A percentile compares a stretch with the other conserved stretches of the same genome.
Conservation (phyloP, 2,329 filamentous ascomycete species). For the Nemania serpens region DNA sequence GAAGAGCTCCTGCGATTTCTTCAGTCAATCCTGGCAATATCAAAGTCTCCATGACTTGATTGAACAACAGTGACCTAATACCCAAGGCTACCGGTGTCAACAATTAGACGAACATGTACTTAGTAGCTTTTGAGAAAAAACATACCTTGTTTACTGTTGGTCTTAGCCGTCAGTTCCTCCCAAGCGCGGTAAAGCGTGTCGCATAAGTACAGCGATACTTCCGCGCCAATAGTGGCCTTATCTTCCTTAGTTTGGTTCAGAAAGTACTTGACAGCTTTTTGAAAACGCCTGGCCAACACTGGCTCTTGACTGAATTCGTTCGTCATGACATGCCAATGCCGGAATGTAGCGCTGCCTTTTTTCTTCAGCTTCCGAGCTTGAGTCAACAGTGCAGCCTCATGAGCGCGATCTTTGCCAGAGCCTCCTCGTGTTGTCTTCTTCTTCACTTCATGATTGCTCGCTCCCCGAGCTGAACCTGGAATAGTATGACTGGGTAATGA, state of each 20-base stretch:
- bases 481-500: background rate
- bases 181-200: conserved; percentile 38
- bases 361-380: conserved; percentile 42
- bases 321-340: conserved; percentile 52
- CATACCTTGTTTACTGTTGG: conserved; percentile 23
- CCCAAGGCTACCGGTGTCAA: conserved; percentile 10
- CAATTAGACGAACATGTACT: background rate
- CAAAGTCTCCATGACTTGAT: conserved; percentile 24
- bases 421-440: conserved; percentile 9
- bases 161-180: conserved; percentile 2
- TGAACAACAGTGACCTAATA: conserved; percentile 30
- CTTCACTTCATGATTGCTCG: background rate
- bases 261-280: conserved; percentile 55
- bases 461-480: conserved; percentile 18
- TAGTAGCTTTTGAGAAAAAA: background rate
- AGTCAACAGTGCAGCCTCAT: conserved; percentile 42
- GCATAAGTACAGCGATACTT: conserved; percentile 46
- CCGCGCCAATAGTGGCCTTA: conserved; percentile 37
- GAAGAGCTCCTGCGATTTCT: conserved; percentile 22
- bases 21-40: conserved; percentile 19
- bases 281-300: conserved; percentile 50
- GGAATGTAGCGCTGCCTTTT: conserved; percentile 41
- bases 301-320: conserved; percentile 52
- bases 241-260: conserved; percentile 45
- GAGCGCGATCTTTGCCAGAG: conserved; percentile 46